Base-by-base conservation (phyloP, 331 rosid genomes). In the Dryas integrifolia region DNA sequence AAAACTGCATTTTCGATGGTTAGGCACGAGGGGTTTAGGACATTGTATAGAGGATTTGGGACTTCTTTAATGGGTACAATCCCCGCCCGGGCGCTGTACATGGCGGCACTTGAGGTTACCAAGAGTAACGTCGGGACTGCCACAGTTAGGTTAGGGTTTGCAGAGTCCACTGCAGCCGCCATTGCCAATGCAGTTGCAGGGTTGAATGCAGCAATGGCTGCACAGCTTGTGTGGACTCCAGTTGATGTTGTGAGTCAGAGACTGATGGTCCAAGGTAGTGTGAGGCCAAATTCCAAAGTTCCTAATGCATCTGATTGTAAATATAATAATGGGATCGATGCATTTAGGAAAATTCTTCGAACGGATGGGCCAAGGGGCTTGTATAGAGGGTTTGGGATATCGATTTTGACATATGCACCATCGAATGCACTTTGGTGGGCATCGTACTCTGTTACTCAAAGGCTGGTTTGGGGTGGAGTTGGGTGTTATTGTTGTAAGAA, bases 361-460 rank as follows among this genome's bases (percentile, higher is more conserved):
- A 69, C 86, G 3, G 96, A 92, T 74, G 97, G 96, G 5, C 83
- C 77, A 5, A 88, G 85, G 63, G 97, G 97, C 12, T 78, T 92
- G 80, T 88, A 90, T 57, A 85, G 93, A 50, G 92, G 92, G 45
- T 86, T 88, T 7, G 92, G 92, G 78, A 80, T 92, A 74, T 92
- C 97, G 1, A 88, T 92, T 80, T 69, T 89, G 87, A 92, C 97
- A 0, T 86, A 92, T 67, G 96, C 96, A 3, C 97, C 97, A n/a
- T 86, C 92, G 4, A 92, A 89, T 82, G 94, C 96, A 0, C 84
- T 92, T 50, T 92, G 96, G 96, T 92, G 97, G 97, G 97, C 94
- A 6, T 88, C 97, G 0, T 92, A 92, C 78, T 89, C 89, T 66
- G 89, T 88, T 67, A 76, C 90, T 2, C 97, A 92, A 56, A 79